Conservation (phyloP, 768 basidiomycete genomes). For the Pleurotus eryngii region DNA sequence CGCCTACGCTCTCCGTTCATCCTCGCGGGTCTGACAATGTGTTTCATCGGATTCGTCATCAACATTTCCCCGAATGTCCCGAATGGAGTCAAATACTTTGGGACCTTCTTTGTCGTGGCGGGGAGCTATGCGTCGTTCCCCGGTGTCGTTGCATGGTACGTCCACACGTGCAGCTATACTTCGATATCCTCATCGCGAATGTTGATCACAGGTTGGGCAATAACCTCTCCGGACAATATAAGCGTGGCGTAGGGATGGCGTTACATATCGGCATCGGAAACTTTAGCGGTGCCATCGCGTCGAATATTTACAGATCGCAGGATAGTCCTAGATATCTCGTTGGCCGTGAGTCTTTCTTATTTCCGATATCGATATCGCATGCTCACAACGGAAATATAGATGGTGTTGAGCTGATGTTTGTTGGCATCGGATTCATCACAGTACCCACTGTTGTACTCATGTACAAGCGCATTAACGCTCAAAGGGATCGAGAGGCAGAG, state of each 20-base stretch:
- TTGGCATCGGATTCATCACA: constrained; percentile 57
- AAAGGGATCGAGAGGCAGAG: constrained; percentile 36
- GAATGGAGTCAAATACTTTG: constrained; percentile 64
- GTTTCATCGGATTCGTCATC: constrained; percentile 58
- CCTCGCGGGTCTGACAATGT: constrained; percentile 43
- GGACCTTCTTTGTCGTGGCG: constrained; percentile 63
- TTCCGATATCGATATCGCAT: background rate
- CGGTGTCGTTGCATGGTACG: constrained; percentile 59
- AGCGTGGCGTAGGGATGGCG: constrained; percentile 67
- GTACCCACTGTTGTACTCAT: constrained; percentile 44
- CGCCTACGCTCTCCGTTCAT: constrained; percentile 59
- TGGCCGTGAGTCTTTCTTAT: constrained; percentile 47
- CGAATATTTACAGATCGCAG: constrained; percentile 56
- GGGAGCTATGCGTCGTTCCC: constrained; percentile 64
- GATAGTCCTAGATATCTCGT: constrained; percentile 60
- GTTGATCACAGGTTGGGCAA: constrained; percentile 50
- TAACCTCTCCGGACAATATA: constrained; percentile 67
- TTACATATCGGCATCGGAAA: constrained; percentile 68
- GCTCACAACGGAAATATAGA: constrained; percentile 32
- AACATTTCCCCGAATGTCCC: constrained; percentile 50
- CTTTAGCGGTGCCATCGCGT: constrained; percentile 60
- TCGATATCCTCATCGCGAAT: background rate
- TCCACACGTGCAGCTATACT: background rate
- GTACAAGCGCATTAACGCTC: constrained; percentile 55
- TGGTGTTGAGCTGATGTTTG: constrained; percentile 63